A percentile compares a stretch with the other conserved stretches of the same genome.
phyloP scores from a whole-genome alignment of 1,139 yeast species.

The Komagataea norvegica region DNA sequence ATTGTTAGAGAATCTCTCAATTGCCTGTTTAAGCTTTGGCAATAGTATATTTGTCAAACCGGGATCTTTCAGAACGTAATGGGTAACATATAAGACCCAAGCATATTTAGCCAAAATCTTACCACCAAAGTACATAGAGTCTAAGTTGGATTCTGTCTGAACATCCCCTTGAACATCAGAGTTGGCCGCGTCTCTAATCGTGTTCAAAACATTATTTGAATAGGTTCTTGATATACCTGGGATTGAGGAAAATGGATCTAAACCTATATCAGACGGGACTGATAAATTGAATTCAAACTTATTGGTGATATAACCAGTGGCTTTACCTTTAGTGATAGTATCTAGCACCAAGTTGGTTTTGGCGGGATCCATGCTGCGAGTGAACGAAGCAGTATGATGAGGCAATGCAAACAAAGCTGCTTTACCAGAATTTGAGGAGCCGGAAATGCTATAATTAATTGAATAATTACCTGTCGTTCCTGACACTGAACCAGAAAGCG shows the following conservation, averaged over 20 bases:
- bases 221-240: constrained; percentile 32
- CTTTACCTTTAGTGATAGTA: constrained; percentile 65
- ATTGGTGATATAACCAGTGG: constrained; percentile 53
- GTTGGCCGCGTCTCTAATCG: constrained; percentile 45
- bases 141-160: constrained; percentile 54
- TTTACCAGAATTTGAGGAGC: constrained; percentile 32
- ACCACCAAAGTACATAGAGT: constrained; percentile 75
- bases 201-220: constrained; percentile 35
- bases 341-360: constrained; percentile 43
- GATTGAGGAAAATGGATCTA: constrained; percentile 60
- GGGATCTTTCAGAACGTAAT: constrained; percentile 48
- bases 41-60: constrained; percentile 43
- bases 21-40: constrained; percentile 51
- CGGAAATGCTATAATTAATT: constrained; percentile 34
- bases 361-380: constrained; percentile 19
- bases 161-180: constrained; percentile 53
- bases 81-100: constrained; percentile 59
- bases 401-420: constrained; percentile 55
- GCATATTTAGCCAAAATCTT: constrained; percentile 73
- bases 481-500: constrained; percentile 25
- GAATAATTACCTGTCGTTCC: constrained; percentile 31
- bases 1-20: constrained; percentile 55
- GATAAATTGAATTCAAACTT: constrained; percentile 40
- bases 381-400: constrained; percentile 55
- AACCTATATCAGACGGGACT: constrained; percentile 47